phyloP scores from a whole-genome alignment of 1,284 basidiomycete genomes.

The Tilletia walkeri region DNA sequence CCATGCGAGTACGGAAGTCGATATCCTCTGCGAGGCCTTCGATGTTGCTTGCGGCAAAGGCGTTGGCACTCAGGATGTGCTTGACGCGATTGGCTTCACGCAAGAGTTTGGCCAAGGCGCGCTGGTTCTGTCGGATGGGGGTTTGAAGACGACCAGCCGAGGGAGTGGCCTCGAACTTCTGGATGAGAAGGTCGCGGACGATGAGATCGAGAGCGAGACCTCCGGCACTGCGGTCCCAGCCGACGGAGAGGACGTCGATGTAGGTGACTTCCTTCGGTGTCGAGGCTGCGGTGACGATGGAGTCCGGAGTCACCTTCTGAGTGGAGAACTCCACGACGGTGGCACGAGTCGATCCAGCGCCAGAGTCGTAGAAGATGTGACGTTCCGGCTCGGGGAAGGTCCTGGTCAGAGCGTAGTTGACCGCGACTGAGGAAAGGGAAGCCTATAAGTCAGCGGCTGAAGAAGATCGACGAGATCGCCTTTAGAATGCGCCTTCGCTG shows the following conservation, averaged over 20 bases:
- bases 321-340: slow-evolving; percentile 74
- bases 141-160: slow-evolving; percentile 39
- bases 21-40: slow-evolving; percentile 87
- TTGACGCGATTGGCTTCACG: slow-evolving; percentile 91
- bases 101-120: slow-evolving; percentile 87
- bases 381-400: slow-evolving; percentile 70
- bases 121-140: slow-evolving; percentile 63
- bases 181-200: slow-evolving; percentile 75
- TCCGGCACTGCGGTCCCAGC: slow-evolving; percentile 74
- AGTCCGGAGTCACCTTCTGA: slow-evolving; percentile 42
- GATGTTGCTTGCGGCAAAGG: slow-evolving; percentile 71
- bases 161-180: slow-evolving; percentile 71
- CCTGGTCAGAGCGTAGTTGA: slow-evolving; percentile 84
- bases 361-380: slow-evolving; percentile 91
- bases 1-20: slow-evolving; percentile 79
- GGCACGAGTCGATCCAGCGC: slow-evolving; percentile 80
- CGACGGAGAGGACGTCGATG: slow-evolving; percentile 74
- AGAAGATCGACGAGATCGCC: neutral
- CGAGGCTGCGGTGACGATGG: slow-evolving; percentile 60
- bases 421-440: slow-evolving; percentile 36
- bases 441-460: neutral
- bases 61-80: slow-evolving; percentile 88
- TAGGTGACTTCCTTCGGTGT: slow-evolving; percentile 66
- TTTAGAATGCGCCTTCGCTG: neutral
- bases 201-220: slow-evolving; percentile 81